These are phyloP conservation scores for Theileria parva DNA, from an alignment of 169 alveolate species.

Conservation along the genomic window DNA sequence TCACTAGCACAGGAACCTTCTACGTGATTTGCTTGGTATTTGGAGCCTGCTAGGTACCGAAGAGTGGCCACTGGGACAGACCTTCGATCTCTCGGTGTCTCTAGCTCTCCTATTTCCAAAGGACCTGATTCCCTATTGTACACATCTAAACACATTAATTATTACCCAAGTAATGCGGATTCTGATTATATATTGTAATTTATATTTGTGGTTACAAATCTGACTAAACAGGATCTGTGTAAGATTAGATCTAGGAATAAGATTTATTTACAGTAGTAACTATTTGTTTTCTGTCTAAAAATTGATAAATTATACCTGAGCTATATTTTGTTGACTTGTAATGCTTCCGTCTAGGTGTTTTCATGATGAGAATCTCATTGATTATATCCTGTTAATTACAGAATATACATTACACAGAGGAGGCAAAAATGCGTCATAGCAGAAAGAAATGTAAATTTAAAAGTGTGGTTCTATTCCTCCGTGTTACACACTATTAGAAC, in stretches of 20 bases:
- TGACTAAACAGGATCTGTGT: too few species aligned
- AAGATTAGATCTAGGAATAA: too few species aligned
- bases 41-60: slow-evolving; percentile 63
- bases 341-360: slow-evolving; percentile 12
- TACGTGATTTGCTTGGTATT: slow-evolving; percentile 15
- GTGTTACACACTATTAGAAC: slow-evolving; percentile 13
- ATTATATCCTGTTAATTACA: background rate
- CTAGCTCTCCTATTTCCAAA: slow-evolving; percentile 57
- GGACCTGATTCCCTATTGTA: slow-evolving; percentile 35
- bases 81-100: slow-evolving; percentile 51
- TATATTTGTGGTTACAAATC: too few species aligned
- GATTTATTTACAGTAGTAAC: too few species aligned
- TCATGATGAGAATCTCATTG: background rate
- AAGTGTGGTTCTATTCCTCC: background rate
- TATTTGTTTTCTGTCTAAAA: too few species aligned
- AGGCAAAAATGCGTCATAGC: background rate
- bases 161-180: background rate
- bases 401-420: background rate
- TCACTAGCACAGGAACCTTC: background rate
- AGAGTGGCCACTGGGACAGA: slow-evolving; percentile 42
- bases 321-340: background rate
- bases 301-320: background rate
- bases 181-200: too few species aligned
- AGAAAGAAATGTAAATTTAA: background rate
- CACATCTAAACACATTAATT: slow-evolving; percentile 4